These are phyloP conservation scores for Epichloe gansuensis DNA, from an alignment of 2,329 filamentous ascomycete genomes.

Conservation along the genomic window DNA sequence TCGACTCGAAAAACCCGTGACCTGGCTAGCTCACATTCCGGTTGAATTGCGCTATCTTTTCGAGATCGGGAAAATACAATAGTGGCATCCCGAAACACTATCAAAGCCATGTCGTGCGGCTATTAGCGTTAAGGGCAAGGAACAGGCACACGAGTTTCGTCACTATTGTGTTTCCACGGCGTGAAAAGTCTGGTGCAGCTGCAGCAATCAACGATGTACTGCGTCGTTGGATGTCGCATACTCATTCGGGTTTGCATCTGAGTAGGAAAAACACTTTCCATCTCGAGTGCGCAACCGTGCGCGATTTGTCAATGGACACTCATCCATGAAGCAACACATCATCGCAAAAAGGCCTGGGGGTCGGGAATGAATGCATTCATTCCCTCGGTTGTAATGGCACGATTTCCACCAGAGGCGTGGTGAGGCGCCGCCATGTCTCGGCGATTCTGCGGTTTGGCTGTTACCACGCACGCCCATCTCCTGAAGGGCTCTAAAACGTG, in stretches of 20 bases:
- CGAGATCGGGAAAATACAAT: background rate
- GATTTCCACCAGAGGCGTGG: background rate
- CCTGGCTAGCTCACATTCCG: background rate
- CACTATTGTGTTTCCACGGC: too few relatives aligned
- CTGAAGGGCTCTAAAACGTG: too few relatives aligned
- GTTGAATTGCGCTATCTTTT: background rate
- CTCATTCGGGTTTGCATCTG: too few relatives aligned
- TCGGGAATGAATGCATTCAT: background rate
- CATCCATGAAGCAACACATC: too few relatives aligned
- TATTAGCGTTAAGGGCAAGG: background rate
- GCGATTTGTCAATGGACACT: too few relatives aligned
- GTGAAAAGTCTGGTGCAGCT: too few relatives aligned
- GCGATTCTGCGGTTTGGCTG: slow-evolving; percentile 6
- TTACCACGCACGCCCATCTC: background rate
- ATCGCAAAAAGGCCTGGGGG: too few relatives aligned
- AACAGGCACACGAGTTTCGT: background rate
- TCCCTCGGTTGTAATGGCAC: background rate
- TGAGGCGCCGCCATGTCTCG: slow-evolving; percentile 10
- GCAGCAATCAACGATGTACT: too few relatives aligned
- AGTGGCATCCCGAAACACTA: background rate
- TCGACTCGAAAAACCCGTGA: background rate
- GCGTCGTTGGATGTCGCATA: too few relatives aligned
- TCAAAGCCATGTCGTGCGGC: background rate
- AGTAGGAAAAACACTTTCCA: too few relatives aligned
- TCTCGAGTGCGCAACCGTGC: too few relatives aligned